phyloP scores from a whole-genome alignment of 1,284 basidiomycete genomes.

The Rhodotorula sp. region DNA sequence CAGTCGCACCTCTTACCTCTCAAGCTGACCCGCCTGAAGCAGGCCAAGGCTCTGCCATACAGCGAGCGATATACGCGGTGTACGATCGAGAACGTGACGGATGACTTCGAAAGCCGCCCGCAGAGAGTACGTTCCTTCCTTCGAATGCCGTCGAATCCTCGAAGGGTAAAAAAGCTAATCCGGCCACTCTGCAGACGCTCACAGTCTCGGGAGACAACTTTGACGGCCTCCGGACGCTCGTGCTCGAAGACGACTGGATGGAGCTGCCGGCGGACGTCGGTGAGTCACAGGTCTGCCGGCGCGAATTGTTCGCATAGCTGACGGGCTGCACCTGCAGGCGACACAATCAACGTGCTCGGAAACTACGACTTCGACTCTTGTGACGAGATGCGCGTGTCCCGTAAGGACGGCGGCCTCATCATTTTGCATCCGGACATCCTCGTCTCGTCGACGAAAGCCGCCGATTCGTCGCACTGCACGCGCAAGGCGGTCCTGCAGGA shows the following conservation, averaged over 20 bases:
- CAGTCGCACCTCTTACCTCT: neutral
- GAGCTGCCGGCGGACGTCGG: slow-evolving; percentile 31
- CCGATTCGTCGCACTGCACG: slow-evolving; percentile 73
- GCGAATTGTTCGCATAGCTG: neutral
- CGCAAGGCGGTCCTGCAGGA: slow-evolving; percentile 75
- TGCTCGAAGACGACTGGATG: slow-evolving; percentile 41
- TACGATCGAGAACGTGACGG: slow-evolving; percentile 24
- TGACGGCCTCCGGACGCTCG: slow-evolving; percentile 21
- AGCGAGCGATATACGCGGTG: slow-evolving; percentile 31
- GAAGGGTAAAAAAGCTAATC: too few species aligned
- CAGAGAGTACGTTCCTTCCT: slow-evolving; percentile 4
- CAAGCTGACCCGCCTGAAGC: neutral
- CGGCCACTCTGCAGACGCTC: slow-evolving; percentile 17
- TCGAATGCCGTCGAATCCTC: too few species aligned
- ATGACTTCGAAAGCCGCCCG: slow-evolving; percentile 3
- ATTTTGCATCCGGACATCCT: slow-evolving; percentile 87
- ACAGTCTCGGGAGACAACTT: slow-evolving; percentile 14
- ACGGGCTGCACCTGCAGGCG: slow-evolving; percentile 54
- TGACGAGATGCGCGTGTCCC: slow-evolving; percentile 53
- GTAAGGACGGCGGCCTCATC: slow-evolving; percentile 58
- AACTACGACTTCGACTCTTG: slow-evolving; percentile 44
- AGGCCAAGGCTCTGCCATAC: slow-evolving; percentile 1
- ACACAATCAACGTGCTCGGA: slow-evolving; percentile 70
- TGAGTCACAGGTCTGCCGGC: neutral
- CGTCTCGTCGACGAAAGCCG: slow-evolving; percentile 79